These are phyloP conservation scores for Nicotiana sylvestris DNA, from an alignment of 257 asterid species.

Conservation along the genomic window DNA sequence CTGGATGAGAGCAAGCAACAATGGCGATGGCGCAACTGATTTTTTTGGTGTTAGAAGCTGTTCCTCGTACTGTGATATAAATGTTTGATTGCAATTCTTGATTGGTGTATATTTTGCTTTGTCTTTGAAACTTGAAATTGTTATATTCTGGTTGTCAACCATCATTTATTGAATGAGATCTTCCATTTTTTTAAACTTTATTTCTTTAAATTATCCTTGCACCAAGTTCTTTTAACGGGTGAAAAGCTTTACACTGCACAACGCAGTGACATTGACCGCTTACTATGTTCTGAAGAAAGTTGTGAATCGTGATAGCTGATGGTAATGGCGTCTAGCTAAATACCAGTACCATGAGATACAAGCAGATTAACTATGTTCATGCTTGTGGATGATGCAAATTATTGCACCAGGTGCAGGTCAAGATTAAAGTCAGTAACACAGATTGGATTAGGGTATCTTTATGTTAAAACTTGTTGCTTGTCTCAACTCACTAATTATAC, in stretches of 20 bases:
- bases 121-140: not conserved
- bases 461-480: not conserved
- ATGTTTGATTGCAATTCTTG: not conserved
- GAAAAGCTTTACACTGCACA: not conserved
- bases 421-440: not conserved
- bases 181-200: not conserved
- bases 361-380: not conserved
- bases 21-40: not conserved
- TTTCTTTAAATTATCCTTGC: not conserved
- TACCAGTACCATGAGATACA: not conserved
- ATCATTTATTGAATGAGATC: slow-evolving; percentile 7
- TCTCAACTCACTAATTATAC: not conserved
- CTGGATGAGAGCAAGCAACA: not conserved
- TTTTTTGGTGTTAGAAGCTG: not conserved
- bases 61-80: not conserved
- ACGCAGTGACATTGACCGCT: not conserved
- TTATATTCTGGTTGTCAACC: not conserved
- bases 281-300: not conserved
- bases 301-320: not conserved
- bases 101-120: not conserved
- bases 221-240: not conserved
- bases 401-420: not conserved
- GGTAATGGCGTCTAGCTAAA: not conserved
- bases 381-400: not conserved
- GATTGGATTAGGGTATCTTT: not conserved